Percentiles rank a stretch among this genome's conserved stretches.
Evolutionary conservation across 164 flowering plant genomes (phyloP).

Genomic region (Tinospora cordifolia): DNA sequence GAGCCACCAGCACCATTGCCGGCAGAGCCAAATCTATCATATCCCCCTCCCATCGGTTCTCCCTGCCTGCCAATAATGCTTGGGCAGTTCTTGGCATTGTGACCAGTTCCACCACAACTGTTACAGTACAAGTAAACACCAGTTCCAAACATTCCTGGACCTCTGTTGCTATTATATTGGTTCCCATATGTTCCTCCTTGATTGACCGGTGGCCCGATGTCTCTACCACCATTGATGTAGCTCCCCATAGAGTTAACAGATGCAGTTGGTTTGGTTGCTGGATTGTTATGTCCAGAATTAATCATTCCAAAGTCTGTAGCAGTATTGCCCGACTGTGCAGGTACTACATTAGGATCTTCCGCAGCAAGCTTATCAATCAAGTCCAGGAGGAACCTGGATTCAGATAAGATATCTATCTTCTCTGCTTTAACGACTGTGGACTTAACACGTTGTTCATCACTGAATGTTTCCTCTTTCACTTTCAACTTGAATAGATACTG

Average conservation of each 20-base stretch:
- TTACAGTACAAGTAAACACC: slow-evolving; percentile 32
- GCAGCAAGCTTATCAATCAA: slow-evolving; percentile 40
- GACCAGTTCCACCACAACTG: slow-evolving; percentile 64
- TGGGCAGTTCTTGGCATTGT: slow-evolving; percentile 63
- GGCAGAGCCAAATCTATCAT: slow-evolving; percentile 19
- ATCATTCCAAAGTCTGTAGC: slow-evolving; percentile 23
- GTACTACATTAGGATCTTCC: slow-evolving; percentile 26
- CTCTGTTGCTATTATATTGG: slow-evolving; percentile 32
- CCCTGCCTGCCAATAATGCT: slow-evolving; percentile 37
- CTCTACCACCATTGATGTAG: slow-evolving; percentile 12
- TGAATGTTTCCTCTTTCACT: slow-evolving; percentile 81
- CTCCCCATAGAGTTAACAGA: slow-evolving; percentile 25
- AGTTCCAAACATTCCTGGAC: slow-evolving; percentile 19
- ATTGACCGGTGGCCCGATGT: slow-evolving; percentile 25
- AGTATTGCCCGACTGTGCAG: slow-evolving; percentile 19
- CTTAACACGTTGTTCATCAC: slow-evolving; percentile 89
- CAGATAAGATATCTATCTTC: slow-evolving; percentile 45
- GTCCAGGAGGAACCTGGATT: slow-evolving; percentile 54
- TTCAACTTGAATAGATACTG: slow-evolving; percentile 70
- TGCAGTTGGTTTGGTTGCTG: slow-evolving; percentile 23
- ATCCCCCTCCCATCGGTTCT: slow-evolving; percentile 38
- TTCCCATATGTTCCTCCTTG: slow-evolving; percentile 48
- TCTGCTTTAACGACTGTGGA: slow-evolving; percentile 77
- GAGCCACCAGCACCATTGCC: slow-evolving; percentile 22
- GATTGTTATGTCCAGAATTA: slow-evolving; percentile 22